Percentiles rank a stretch among this genome's conserved stretches.
These are phyloP conservation scores for Amanita inopinata DNA, from an alignment of 768 basidiomycete species.

Conservation along the genomic window DNA sequence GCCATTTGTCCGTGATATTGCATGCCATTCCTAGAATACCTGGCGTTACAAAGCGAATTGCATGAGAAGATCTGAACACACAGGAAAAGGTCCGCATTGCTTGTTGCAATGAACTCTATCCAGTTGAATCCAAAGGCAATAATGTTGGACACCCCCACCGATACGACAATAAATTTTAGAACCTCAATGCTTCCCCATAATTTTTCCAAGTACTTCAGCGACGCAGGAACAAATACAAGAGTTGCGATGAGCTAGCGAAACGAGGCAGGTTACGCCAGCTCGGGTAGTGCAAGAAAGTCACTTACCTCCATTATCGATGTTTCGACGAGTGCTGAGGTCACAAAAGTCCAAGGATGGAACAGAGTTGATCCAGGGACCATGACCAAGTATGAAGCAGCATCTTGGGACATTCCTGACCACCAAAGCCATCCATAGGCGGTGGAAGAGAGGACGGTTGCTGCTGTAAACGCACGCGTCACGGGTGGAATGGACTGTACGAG, in stretches of 20 bases:
- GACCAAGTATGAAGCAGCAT: conserved; percentile 56
- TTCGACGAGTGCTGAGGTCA: conserved; percentile 87
- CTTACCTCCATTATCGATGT: conserved; percentile 74
- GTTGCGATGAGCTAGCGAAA: conserved; percentile 61
- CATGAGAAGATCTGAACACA: conserved; percentile 28
- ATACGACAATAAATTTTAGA: conserved; percentile 75
- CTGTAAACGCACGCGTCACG: conserved; percentile 65
- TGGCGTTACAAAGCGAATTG: conserved; percentile 9
- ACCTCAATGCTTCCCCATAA: conserved; percentile 89
- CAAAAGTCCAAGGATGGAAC: conserved; percentile 88
- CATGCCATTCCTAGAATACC: conserved; percentile 62
- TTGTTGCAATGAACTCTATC: conserved; percentile 70
- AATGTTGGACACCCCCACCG: conserved; percentile 73
- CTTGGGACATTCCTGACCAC: conserved; percentile 36
- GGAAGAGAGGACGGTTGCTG: conserved; percentile 47
- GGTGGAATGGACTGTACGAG: conserved; percentile 66
- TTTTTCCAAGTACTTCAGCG: conserved; percentile 85
- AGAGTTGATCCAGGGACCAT: conserved; percentile 74
- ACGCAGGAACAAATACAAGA: conserved; percentile 68
- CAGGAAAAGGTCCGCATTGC: conserved; percentile 69
- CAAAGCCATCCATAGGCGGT: conserved; percentile 55
- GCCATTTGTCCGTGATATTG: conserved; percentile 90
- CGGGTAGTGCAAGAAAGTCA: conserved; percentile 11
- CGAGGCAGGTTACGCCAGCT: conserved; percentile 8
- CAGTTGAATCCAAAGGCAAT: conserved; percentile 85